These are phyloP conservation scores for Nicotiana benthamiana DNA, from an alignment of 257 asterid genomes.

Conservation along the genomic window DNA sequence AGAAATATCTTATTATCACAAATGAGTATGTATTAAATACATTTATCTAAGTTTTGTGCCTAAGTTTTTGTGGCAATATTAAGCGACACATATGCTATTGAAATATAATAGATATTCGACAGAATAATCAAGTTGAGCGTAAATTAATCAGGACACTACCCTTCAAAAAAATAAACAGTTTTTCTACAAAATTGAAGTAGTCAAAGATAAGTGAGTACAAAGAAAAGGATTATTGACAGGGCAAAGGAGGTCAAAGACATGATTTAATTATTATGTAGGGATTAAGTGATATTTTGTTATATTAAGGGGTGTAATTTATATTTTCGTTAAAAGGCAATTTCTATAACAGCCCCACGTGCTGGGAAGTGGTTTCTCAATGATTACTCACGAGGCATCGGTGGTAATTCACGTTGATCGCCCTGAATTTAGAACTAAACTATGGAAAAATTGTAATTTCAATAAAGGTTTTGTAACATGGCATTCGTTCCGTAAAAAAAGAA, in stretches of 20 bases:
- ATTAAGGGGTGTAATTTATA: neutral
- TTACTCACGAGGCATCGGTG: neutral
- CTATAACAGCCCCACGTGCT: neutral
- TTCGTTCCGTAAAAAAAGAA: too few species aligned
- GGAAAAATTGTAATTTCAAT: neutral
- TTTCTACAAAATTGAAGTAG: neutral
- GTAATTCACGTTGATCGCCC: neutral
- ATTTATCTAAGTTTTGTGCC: too few species aligned
- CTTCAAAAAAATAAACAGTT: too few species aligned
- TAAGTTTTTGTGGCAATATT: too few species aligned
- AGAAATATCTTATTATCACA: too few species aligned
- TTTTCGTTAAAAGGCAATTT: neutral
- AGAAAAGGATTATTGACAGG: too few species aligned
- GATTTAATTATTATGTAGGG: neutral
- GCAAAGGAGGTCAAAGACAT: neutral
- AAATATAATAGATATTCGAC: too few species aligned
- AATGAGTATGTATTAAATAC: too few species aligned
- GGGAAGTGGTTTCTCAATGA: neutral
- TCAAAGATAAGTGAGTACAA: neutral
- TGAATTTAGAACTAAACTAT: neutral
- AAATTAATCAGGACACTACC: too few species aligned
- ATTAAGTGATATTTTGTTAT: neutral
- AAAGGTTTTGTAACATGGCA: too few species aligned
- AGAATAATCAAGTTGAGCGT: too few species aligned
- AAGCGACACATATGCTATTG: too few species aligned